Percentiles rank a stretch among this genome's conserved stretches.
Evolutionary conservation across 2,329 filamentous ascomycete species (phyloP).

Genomic region (Hypoxylon sp.): DNA sequence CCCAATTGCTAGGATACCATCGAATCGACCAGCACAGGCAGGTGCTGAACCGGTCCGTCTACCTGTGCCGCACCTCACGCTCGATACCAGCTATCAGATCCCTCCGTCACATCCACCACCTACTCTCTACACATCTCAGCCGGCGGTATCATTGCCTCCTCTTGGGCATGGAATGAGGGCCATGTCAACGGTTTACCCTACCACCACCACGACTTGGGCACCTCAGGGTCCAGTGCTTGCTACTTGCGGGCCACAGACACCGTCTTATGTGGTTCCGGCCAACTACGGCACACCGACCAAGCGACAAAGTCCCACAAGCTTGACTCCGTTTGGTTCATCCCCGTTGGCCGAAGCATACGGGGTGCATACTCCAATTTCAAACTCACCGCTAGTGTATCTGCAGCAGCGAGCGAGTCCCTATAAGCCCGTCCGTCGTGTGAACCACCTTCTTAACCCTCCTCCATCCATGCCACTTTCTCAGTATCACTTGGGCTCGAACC

Average conservation of each 20-base stretch:
- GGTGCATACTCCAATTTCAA: slow-evolving; percentile 73
- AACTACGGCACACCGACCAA: slow-evolving; percentile 66
- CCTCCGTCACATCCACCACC: slow-evolving; percentile 50
- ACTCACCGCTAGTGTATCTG: slow-evolving; percentile 89
- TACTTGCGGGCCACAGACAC: slow-evolving; percentile 52
- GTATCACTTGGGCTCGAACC: slow-evolving; percentile 74
- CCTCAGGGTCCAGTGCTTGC: slow-evolving; percentile 53
- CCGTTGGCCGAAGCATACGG: slow-evolving; percentile 73
- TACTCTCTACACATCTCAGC: slow-evolving; percentile 58
- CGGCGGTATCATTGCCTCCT: slow-evolving; percentile 70
- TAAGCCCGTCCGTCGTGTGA: slow-evolving; percentile 87
- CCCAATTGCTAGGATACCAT: slow-evolving; percentile 42
- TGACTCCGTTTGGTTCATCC: slow-evolving; percentile 73
- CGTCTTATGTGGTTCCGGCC: slow-evolving; percentile 48
- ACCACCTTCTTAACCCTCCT: slow-evolving; percentile 90
- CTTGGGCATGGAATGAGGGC: slow-evolving; percentile 72
- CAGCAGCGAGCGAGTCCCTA: slow-evolving; percentile 93
- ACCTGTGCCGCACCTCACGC: slow-evolving; percentile 77
- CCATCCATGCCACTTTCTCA: slow-evolving; percentile 83
- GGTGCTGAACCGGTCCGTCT: slow-evolving; percentile 62
- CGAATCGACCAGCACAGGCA: slow-evolving; percentile 42
- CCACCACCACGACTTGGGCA: slow-evolving; percentile 57
- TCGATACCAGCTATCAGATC: slow-evolving; percentile 63
- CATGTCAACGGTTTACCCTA: slow-evolving; percentile 81
- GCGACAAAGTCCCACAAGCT: slow-evolving; percentile 64